A percentile compares a stretch with the other conserved stretches of the same genome.
These are phyloP conservation scores for Debaryomyces tyrocola DNA, from an alignment of 805 yeast species.

Conservation along the genomic window DNA sequence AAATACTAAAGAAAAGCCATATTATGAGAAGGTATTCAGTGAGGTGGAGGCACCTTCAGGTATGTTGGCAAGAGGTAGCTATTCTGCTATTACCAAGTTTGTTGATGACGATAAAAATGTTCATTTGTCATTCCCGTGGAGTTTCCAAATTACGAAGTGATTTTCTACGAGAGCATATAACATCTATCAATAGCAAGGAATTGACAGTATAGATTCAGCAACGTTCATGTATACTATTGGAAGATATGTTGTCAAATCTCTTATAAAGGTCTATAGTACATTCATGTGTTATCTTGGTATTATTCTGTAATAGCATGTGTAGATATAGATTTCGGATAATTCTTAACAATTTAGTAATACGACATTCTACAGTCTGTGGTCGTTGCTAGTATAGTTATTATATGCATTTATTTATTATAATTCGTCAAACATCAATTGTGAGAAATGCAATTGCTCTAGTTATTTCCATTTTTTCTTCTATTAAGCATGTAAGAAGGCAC, in stretches of 20 bases:
- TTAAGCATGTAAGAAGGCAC: slow-evolving; percentile 7
- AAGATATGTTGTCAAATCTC: no score
- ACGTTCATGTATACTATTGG: no score
- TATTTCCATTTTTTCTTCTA: slow-evolving; percentile 1
- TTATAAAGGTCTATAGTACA: no score
- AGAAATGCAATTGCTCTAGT: no score
- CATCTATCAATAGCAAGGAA: background rate
- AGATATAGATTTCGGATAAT: no score
- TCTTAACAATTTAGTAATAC: no score
- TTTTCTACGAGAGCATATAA: background rate
- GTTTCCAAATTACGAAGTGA: slow-evolving; percentile 74
- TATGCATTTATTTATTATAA: no score
- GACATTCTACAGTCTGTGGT: no score
- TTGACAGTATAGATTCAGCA: background rate
- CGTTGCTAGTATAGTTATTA: no score
- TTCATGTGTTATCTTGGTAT: no score
- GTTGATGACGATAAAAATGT: slow-evolving; percentile 80
- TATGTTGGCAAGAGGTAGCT: slow-evolving; percentile 81
- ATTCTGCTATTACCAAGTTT: slow-evolving; percentile 78
- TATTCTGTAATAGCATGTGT: no score
- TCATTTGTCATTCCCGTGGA: slow-evolving; percentile 81
- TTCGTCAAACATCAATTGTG: no score
- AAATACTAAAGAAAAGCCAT: slow-evolving; percentile 76
- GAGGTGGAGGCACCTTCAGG: slow-evolving; percentile 91
- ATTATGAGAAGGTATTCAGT: slow-evolving; percentile 55